phyloP scores from a whole-genome alignment of 1,284 basidiomycete species.

The Puccinia novopanici region DNA sequence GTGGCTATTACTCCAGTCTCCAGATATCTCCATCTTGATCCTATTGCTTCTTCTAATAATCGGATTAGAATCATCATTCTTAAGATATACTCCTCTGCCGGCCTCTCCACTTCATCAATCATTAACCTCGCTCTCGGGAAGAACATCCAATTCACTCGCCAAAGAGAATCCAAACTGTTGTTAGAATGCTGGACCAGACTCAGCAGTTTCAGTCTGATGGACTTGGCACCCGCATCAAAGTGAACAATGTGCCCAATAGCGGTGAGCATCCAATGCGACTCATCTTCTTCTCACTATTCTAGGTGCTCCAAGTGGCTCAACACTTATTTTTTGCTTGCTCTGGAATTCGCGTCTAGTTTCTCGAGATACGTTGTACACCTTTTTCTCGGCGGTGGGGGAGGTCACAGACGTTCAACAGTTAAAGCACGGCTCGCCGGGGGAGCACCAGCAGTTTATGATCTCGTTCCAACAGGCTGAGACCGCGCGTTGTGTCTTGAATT shows the following conservation, averaged over 20 bases:
- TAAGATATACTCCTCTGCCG: neutral
- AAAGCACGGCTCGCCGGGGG: neutral
- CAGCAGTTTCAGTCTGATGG: constrained; percentile 35
- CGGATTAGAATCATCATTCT: neutral
- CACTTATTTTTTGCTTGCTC: too few species aligned
- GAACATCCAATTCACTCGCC: neutral
- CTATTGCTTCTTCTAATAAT: constrained; percentile 13
- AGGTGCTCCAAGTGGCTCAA: neutral
- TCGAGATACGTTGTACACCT: constrained; percentile 14
- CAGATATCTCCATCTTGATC: too few species aligned
- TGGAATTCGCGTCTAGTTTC: neutral
- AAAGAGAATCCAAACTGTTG: constrained; percentile 14
- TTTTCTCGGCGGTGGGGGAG: constrained; percentile 23
- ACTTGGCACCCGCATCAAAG: constrained; percentile 24
- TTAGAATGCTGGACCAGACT: constrained; percentile 31
- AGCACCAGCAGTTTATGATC: constrained; percentile 28
- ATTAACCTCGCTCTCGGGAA: neutral
- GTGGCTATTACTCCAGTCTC: neutral
- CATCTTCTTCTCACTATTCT: neutral
- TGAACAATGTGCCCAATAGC: constrained; percentile 13
- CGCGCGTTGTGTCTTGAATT: constrained; percentile 2
- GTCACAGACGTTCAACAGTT: constrained; percentile 6
- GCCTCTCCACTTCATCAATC: neutral
- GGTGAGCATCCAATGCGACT: neutral
- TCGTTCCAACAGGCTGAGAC: constrained; percentile 18